A percentile compares a stretch with the other conserved stretches of the same genome.
Evolutionary conservation across 1,284 basidiomycete genomes (phyloP).

Genomic region (Pseudozyma tsukubaensis): DNA sequence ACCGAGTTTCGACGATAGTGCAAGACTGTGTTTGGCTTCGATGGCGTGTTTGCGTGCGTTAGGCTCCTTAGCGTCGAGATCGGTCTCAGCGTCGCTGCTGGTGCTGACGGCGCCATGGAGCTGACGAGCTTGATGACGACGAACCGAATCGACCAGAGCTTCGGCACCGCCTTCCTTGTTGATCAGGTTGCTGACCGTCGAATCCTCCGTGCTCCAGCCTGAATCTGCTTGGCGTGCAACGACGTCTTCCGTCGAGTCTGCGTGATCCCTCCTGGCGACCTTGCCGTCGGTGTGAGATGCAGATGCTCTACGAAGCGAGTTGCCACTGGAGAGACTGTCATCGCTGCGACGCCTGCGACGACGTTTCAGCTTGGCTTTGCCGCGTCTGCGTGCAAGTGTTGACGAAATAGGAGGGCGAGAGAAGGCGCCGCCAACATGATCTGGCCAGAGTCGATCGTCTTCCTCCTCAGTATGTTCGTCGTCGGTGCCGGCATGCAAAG

Average conservation of each 20-base stretch:
- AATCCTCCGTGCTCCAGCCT: constrained; percentile 43
- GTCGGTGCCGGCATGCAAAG: constrained; percentile 17
- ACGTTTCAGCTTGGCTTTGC: constrained; percentile 29
- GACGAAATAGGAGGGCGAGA: constrained; percentile 29
- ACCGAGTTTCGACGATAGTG: constrained; percentile 29
- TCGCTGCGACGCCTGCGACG: constrained; percentile 36
- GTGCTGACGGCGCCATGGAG: constrained; percentile 1
- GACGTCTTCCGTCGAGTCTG: constrained; percentile 6
- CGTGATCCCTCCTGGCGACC: constrained; percentile 17
- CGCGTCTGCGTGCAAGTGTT: constrained; percentile 17
- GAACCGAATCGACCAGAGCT: constrained; percentile 17
- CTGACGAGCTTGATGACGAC: constrained; percentile 19
- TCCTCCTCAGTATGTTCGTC: constrained; percentile 33
- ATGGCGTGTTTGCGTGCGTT: constrained; percentile 5
- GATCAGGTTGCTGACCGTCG: constrained; percentile 9
- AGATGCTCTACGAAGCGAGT: constrained; percentile 8
- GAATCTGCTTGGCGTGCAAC: constrained; percentile 23
- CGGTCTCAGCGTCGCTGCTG: constrained; percentile 21
- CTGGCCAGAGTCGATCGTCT: constrained; percentile 41
- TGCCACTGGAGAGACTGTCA: constrained; percentile 19
- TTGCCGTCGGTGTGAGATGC: constrained; percentile 23
- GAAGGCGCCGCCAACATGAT: constrained; percentile 55
- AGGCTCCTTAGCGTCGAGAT: constrained; percentile 4
- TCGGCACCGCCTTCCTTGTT: constrained; percentile 6
- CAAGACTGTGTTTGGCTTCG: constrained; percentile 39